Evolutionary conservation across 768 basidiomycete species (phyloP), one percentile per base, ranked within the genome.

Genomic region (Punctularia strigosozonata): DNA sequence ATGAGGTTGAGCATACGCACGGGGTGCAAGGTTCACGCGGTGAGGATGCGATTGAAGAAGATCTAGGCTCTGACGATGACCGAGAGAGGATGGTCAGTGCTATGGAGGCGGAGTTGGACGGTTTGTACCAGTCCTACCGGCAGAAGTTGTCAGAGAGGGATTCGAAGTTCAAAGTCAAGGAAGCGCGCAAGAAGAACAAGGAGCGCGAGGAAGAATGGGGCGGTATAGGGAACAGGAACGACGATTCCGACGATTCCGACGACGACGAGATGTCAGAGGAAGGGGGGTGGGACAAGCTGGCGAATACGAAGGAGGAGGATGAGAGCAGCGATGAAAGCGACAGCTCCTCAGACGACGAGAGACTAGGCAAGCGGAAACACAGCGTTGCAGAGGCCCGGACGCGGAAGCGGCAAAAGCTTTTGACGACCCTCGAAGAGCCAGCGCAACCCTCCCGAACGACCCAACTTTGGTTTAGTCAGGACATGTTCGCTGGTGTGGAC

Each of bases 401-500:
- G 31, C 58, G 58, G 25, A 81, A 81, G 55, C 73, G 72, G 37
- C 55, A 59, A 15, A 69, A 71, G 30, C 59, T 83, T 12, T 53
- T 75, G 25, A 65, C 69, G 2, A 64, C 68, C 23, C 62, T 75
- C 24, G 64, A 65, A 17, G 57, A 54, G 25, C 59, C 65, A 0
- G 49, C 53, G 1, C 52, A 60, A 12, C 51, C 53, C 10, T 76
- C 69, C 48, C 70, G 70, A 33, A 68, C 78, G 32, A 74, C 90
- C 2, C 72, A 81, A 49, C 56, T 97, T n/a, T 99, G 95, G 95
- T 99, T 97, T 61, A 80, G 84, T 46, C 94, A 95, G 59, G 82
- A 84, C 37, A 59, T 95, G 31, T 99, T 99, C 66, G 70, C 76
- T 36, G 81, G 72, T 18, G 53, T 10, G 33, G 33, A 34, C 20